A percentile compares a stretch with the other conserved stretches of the same genome.
These are phyloP conservation scores for Candida silvicultrix DNA, from an alignment of 805 yeast genomes.

Conservation along the genomic window DNA sequence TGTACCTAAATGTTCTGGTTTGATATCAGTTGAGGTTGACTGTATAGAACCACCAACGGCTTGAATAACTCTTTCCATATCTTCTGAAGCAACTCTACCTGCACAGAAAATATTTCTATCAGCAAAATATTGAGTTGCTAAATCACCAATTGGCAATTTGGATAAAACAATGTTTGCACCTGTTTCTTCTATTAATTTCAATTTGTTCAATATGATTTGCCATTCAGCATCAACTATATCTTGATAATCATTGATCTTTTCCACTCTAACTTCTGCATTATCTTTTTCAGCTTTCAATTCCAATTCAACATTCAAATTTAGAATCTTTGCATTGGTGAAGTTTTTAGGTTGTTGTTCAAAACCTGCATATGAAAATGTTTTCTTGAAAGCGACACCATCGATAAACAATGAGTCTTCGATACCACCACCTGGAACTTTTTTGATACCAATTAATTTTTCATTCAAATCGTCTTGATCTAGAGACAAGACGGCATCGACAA, in stretches of 20 bases:
- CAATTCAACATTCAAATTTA: constrained; percentile 84
- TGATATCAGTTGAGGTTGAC: constrained; percentile 67
- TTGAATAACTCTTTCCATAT: constrained; percentile 83
- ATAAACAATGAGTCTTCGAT: constrained; percentile 89
- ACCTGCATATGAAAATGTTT: constrained; percentile 96
- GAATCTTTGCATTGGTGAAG: constrained; percentile 73
- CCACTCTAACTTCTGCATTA: constrained; percentile 96
- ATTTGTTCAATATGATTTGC: constrained; percentile 84
- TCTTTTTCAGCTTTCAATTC: constrained; percentile 98
- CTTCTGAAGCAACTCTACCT: constrained; percentile 85
- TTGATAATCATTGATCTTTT: constrained; percentile 90
- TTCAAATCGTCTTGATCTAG: constrained; percentile 82
- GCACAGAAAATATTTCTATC: constrained; percentile 96
- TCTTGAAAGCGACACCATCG: constrained; percentile 94
- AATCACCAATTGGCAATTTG: constrained; percentile 93
- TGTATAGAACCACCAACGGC: constrained; percentile 94
- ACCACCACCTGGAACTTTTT: constrained; percentile 93
- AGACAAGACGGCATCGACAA: constrained; percentile 88
- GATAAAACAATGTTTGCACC: constrained; percentile 94
- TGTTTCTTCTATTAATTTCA: constrained; percentile 71
- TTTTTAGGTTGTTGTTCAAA: constrained; percentile 97
- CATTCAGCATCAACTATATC: constrained; percentile 98
- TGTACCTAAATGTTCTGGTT: constrained; percentile 69
- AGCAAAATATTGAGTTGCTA: constrained; percentile 98
- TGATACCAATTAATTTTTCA: constrained; percentile 87